Evolutionary conservation across 2,329 filamentous ascomycete species (phyloP).

Genomic region (Cercospora zeae-maydis): DNA sequence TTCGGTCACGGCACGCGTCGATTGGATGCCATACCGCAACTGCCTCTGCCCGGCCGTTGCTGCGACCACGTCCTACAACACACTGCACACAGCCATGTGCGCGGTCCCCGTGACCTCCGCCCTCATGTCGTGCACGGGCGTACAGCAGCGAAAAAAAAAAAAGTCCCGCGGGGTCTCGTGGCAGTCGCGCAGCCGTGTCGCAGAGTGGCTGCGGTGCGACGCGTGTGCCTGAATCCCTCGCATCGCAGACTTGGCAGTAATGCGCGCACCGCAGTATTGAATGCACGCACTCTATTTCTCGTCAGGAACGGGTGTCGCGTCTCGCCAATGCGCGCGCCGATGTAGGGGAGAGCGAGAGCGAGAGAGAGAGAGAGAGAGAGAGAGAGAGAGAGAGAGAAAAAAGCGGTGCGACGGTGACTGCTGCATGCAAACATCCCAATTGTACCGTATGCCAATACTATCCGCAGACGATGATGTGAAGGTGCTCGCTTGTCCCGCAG

Average conservation of each 20-base stretch:
- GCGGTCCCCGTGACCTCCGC: constrained; percentile 18
- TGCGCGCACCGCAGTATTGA: constrained; percentile 25
- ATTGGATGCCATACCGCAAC: constrained; percentile 12
- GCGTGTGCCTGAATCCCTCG: constrained; percentile 19
- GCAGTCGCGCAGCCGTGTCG: constrained; percentile 24
- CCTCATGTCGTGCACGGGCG: constrained; percentile 17
- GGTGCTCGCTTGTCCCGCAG: constrained; percentile 10
- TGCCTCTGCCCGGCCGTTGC: constrained; percentile 6
- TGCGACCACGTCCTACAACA: not conserved
- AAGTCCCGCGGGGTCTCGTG: constrained; percentile 23
- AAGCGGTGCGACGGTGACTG: constrained; percentile 27
- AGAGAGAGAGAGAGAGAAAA: too few species aligned
- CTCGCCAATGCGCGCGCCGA: constrained; percentile 1
- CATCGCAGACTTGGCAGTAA: too few species aligned
- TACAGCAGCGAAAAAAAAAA: constrained; percentile 4
- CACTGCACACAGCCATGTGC: constrained; percentile 15
- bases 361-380: not conserved
- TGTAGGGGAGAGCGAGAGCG: constrained; percentile 8
- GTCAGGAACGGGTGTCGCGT: constrained; percentile 25
- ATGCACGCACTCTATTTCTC: constrained; percentile 27
- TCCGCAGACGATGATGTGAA: not conserved
- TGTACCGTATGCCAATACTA: too few species aligned
- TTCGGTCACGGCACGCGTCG: not conserved
- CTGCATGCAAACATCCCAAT: constrained; percentile 20
- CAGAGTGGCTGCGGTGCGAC: constrained; percentile 16